Percentiles rank a stretch among this genome's conserved stretches.
Evolutionary conservation across 805 yeast species (phyloP).

Genomic region (Pichia phayaonensis): DNA sequence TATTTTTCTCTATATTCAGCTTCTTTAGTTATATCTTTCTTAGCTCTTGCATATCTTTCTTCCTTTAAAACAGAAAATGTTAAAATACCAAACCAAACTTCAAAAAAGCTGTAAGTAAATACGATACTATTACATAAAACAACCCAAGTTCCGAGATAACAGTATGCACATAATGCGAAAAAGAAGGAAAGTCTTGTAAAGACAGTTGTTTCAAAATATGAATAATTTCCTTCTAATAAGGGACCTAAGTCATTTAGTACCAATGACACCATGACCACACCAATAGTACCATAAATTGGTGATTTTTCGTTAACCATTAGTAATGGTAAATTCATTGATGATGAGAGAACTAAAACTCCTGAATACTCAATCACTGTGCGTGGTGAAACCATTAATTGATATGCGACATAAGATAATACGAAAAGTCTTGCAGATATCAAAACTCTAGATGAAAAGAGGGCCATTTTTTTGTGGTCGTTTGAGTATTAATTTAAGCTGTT

Average conservation of each 20-base stretch:
- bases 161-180: conserved; percentile 42
- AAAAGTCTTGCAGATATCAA: conserved; percentile 18
- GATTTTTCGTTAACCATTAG: conserved; percentile 26
- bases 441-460: conserved; percentile 21
- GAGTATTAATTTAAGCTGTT: too few species aligned
- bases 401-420: conserved; percentile 18
- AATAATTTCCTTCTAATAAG: conserved; percentile 34
- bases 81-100: conserved; percentile 63
- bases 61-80: conserved; percentile 57
- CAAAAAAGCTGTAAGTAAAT: conserved; percentile 52
- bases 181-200: conserved; percentile 47
- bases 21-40: conserved; percentile 20
- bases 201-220: conserved; percentile 51
- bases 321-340: conserved; percentile 29
- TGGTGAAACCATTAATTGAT: conserved; percentile 19
- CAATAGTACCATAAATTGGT: conserved; percentile 38
- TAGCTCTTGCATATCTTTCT: conserved; percentile 46
- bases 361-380: conserved; percentile 23
- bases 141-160: conserved; percentile 39
- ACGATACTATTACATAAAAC: conserved; percentile 54
- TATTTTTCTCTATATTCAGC: conserved; percentile 20
- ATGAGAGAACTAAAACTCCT: conserved; percentile 22
- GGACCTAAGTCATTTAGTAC: conserved; percentile 54
- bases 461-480: conserved; percentile 15
- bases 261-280: conserved; percentile 36